Evolutionary conservation across 1,284 basidiomycete genomes (phyloP).

Genomic region (Cryptococcus sp.): DNA sequence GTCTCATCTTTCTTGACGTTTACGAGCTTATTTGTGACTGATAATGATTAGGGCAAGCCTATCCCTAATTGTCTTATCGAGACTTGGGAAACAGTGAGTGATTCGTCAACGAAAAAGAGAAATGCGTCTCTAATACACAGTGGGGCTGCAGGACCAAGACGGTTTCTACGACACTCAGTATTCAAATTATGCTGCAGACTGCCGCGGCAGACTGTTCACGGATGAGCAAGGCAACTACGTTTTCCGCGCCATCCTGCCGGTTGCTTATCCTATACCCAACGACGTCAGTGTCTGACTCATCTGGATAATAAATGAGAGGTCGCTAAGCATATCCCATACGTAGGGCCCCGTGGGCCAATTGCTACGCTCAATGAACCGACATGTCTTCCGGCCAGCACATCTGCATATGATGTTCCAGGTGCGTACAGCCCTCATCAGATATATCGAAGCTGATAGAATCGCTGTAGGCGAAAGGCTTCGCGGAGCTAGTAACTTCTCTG

Average conservation of each 20-base stretch:
- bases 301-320: background rate
- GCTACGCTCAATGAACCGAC: background rate
- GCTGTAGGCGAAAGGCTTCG: background rate
- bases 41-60: background rate
- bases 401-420: conserved; percentile 1
- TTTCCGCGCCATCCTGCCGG: background rate
- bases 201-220: background rate
- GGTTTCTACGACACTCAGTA: background rate
- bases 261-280: background rate
- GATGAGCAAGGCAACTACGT: background rate
- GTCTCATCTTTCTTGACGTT: background rate
- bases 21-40: background rate
- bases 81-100: background rate
- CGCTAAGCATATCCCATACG: background rate
- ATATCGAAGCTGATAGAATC: background rate
- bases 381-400: conserved; percentile 1
- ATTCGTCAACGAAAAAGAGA: background rate
- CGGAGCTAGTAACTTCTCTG: background rate
- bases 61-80: background rate
- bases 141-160: background rate
- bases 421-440: background rate
- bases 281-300: background rate
- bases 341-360: background rate
- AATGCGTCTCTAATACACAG: background rate
- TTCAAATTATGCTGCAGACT: background rate